Evolutionary conservation across 148 eudicot species (phyloP).

Genomic region (Camellia granthamiana): DNA sequence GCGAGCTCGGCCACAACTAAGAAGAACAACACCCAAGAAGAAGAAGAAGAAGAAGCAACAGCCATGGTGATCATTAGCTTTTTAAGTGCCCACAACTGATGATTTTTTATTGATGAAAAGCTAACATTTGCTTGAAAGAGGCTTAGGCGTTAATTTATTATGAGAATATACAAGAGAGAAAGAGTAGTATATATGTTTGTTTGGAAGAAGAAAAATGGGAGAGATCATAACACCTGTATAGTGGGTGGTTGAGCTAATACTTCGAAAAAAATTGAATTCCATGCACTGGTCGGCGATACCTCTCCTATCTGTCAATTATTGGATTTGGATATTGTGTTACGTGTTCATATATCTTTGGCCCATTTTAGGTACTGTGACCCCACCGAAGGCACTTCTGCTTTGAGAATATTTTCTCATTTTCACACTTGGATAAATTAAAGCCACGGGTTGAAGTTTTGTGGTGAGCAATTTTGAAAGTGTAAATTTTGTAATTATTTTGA

Average conservation of each 20-base stretch:
- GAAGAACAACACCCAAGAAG: conserved; percentile 9
- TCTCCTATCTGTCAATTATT: background rate
- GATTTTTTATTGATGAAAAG: too few species aligned
- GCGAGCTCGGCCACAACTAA: conserved; percentile 17
- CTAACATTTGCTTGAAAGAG: too few species aligned
- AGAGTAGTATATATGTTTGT: background rate
- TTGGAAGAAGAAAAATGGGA: conserved; percentile 11
- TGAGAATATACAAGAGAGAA: background rate
- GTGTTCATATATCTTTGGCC: conserved; percentile 17
- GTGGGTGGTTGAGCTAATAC: conserved; percentile 67
- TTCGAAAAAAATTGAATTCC: conserved; percentile 34
- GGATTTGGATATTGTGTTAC: conserved; percentile 20
- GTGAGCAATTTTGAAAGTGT: too few species aligned
- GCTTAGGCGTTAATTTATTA: too few species aligned
- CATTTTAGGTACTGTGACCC: background rate
- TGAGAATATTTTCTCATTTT: too few species aligned
- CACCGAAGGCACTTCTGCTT: background rate
- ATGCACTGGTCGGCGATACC: conserved; percentile 38
- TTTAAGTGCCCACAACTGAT: too few species aligned
- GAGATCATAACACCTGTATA: conserved; percentile 39
- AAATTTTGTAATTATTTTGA: too few species aligned
- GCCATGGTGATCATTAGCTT: background rate
- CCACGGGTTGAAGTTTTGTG: too few species aligned
- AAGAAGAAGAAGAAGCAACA: background rate
- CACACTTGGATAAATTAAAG: too few species aligned